Base-by-base conservation (phyloP, 495 filamentous ascomycete genomes). In the Neurospora sp. region DNA sequence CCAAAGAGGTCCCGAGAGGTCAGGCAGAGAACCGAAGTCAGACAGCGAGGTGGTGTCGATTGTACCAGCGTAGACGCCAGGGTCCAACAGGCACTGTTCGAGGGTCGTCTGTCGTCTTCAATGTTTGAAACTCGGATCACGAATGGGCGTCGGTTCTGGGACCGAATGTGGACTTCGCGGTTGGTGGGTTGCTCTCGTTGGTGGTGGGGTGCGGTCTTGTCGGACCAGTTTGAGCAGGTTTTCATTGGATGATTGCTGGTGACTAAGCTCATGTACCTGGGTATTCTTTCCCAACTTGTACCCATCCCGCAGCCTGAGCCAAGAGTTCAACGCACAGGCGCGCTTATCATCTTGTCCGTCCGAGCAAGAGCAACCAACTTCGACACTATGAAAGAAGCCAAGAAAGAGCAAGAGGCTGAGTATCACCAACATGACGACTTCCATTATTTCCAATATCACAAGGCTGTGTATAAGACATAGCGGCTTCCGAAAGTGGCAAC, bases 201-300 rank as follows among this genome's bases (percentile, higher is more conserved):
- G 54, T 62, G 79, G 83, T 82, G 82, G 83, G 81, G 76, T 80
- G 78, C 79, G 76, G 82, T 76, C 79, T 79, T 74, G 74, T 72
- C 73, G 75, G 76, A 74, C 75, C 71, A 75, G 78, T 74, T 60
- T 84, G 85, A 86, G 85, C 85, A 86, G 84, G 84, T 86, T 86
- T 86, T 81, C 73, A 86, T 86, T 86, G 85, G 85, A 80, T 79
- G 14, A 7, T 18, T 18, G 0, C 41, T 18, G 41, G 44, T 69
- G 62, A 73, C 60, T 69, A 70, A 70, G 39, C 62, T 16, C 1
- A 27, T 10, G 7, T 41, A 16, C 60, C 70, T 42, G 54, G 27
- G 27, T 66, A 35, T 7, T 62, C 54, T 60, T 60, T 60, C 49
- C 49, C 49, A 60, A 60, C 23, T 60, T 23, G 49, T 23, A 23